Conservation (phyloP, 176 grass and related monocot species). For the Triticum monococcum region DNA sequence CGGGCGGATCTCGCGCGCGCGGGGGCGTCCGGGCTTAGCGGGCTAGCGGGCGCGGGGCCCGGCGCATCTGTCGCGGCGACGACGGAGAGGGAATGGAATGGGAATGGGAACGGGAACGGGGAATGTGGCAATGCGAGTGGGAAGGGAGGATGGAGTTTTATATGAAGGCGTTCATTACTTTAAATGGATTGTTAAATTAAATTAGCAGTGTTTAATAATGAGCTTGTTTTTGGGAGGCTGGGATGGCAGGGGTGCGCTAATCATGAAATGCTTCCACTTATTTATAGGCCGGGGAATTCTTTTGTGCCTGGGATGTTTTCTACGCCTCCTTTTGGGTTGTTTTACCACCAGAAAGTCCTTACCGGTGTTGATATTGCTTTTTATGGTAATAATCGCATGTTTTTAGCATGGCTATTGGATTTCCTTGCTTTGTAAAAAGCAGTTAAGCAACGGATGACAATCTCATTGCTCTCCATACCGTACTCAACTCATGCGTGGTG, state of each 20-base stretch:
- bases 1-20: constrained; percentile 19
- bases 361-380: neutral
- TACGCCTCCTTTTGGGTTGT: neutral
- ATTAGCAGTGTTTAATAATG: neutral
- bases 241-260: neutral
- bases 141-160: constrained; percentile 28
- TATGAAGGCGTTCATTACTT: constrained; percentile 20
- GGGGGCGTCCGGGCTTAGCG: neutral
- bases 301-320: constrained; percentile 18
- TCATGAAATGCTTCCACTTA: constrained; percentile 22
- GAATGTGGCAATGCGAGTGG: constrained; percentile 1
- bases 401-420: neutral
- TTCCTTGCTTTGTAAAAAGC: neutral
- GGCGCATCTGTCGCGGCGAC: neutral
- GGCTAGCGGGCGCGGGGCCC: neutral
- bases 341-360: neutral
- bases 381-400: neutral
- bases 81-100: neutral
- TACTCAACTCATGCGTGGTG: no score
- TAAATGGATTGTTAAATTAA: neutral
- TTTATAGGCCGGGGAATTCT: constrained; percentile 16
- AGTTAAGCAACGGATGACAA: no score
- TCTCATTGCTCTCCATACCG: no score
- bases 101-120: neutral
- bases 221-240: constrained; percentile 31